A percentile compares a stretch with the other conserved stretches of the same genome.
Conservation (phyloP, 225 moss, liverwort and hornwort genomes). For the Anthoceros angustus region DNA sequence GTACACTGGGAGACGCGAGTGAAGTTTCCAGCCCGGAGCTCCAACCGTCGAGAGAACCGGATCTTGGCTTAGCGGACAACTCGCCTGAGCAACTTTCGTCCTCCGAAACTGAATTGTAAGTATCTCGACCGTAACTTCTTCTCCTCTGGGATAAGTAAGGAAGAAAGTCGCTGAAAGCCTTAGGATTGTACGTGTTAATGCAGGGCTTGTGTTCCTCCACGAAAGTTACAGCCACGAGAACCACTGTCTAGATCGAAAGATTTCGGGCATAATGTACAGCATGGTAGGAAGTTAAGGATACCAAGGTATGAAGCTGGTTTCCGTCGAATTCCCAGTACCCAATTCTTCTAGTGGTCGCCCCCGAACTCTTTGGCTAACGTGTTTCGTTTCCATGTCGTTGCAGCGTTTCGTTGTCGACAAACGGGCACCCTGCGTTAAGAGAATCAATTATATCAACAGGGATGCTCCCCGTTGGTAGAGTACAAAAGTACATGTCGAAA, state of each 20-base stretch:
- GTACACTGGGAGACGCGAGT: not conserved
- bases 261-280: not conserved
- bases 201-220: not conserved
- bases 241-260: not conserved
- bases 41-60: not conserved
- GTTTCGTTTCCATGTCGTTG: not conserved
- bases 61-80: not conserved
- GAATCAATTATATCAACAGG: not conserved
- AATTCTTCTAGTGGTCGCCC: not conserved
- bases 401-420: not conserved
- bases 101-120: conserved; percentile 1
- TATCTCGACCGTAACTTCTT: not conserved
- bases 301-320: not conserved
- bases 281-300: not conserved
- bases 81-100: not conserved
- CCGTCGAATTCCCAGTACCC: not conserved
- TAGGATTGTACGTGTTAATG: not conserved
- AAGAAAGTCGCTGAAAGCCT: not conserved
- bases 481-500: not conserved
- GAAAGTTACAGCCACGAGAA: not conserved
- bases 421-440: not conserved
- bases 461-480: not conserved
- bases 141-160: not conserved
- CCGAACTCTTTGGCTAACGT: not conserved
- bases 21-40: not conserved